A percentile compares a stretch with the other conserved stretches of the same genome.
These are phyloP conservation scores for Mycena maculata DNA, from an alignment of 768 basidiomycete genomes.

Conservation along the genomic window DNA sequence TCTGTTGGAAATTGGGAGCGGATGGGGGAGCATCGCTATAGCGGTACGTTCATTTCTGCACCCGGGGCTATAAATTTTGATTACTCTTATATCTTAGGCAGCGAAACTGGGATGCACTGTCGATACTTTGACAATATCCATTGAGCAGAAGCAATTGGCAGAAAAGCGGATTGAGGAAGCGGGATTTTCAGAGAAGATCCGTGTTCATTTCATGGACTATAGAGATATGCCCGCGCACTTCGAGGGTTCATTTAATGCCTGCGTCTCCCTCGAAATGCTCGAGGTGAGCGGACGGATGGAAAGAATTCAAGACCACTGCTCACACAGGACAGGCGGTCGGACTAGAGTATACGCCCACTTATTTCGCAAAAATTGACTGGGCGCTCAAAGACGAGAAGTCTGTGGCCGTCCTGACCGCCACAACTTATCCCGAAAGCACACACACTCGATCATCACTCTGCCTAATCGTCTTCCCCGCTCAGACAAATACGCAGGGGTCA, in stretches of 20 bases:
- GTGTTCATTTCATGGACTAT: slow-evolving; percentile 62
- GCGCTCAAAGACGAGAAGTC: slow-evolving; percentile 55
- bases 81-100: slow-evolving; percentile 44
- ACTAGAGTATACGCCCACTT: slow-evolving; percentile 51
- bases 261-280: slow-evolving; percentile 63
- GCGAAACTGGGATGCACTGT: slow-evolving; percentile 53
- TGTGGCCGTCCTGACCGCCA: slow-evolving; percentile 55
- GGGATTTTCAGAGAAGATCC: slow-evolving; percentile 51
- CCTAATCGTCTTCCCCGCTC: slow-evolving; percentile 2
- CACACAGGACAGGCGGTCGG: slow-evolving; percentile 50
- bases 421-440: slow-evolving; percentile 57
- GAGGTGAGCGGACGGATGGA: slow-evolving; percentile 46
- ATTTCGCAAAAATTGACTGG: slow-evolving; percentile 59
- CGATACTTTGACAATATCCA: slow-evolving; percentile 61
- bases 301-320: neutral
- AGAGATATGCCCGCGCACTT: slow-evolving; percentile 54
- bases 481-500: slow-evolving; percentile 49
- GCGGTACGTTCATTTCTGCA: slow-evolving; percentile 14
- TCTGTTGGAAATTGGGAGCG: slow-evolving; percentile 61
- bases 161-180: slow-evolving; percentile 52
- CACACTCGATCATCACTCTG: slow-evolving; percentile 60
- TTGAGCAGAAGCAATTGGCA: slow-evolving; percentile 56
- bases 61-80: neutral
- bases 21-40: slow-evolving; percentile 62
- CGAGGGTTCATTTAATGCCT: slow-evolving; percentile 56